Evolutionary conservation across 2,329 filamentous ascomycete genomes (phyloP), one percentile per base, ranked within the genome.

Genomic region (Beauveria sp.): DNA sequence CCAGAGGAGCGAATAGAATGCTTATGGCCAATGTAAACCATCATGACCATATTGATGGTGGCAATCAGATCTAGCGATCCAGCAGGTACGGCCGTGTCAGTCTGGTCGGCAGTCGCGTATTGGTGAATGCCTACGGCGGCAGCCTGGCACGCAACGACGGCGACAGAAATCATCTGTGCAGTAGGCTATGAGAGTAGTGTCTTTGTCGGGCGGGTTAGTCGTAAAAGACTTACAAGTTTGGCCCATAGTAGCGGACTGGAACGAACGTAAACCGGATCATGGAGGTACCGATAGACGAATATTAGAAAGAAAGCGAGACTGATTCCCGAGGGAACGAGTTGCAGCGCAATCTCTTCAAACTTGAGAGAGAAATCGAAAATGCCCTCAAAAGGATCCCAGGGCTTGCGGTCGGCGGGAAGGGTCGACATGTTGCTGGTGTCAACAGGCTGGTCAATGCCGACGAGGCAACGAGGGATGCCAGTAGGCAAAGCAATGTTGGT

Each of bases 1-100:
- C 67, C 63, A 0, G 75, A 75, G 0, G 75, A 73, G 14, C 69
- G 67, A 1, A 66, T 62, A 3, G 72, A 70, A 8, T 68, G 69
- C 16, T 45, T 63, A 46, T 77, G 75, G 60, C 76, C 74, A 0
- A 63, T 12, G 18, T 60, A 60, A 1, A 60, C 22, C 40, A 60
- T 45, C 14, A 22, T 7, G 5, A 8, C 24, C 20, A 60, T 18
- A 7, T 7, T 38, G 5, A 60, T 43, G 22, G 48, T 1, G 14
- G 59, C 59, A 2, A 43, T 16, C 4, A 60, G 38, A 9, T 60
- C 57, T 6, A 52, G 10, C 48, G 48, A 51, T 1, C 18, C 26
- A 6, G 57, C 38, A 18, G 56, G 20, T 10, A 60, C 6, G 4
- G 56, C 40, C 4, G 56, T 60, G 6, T 43, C 48, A n/a, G 56